phyloP scores from a whole-genome alignment of 2,329 filamentous ascomycete genomes.

The Trichoderma arundinaceum region DNA sequence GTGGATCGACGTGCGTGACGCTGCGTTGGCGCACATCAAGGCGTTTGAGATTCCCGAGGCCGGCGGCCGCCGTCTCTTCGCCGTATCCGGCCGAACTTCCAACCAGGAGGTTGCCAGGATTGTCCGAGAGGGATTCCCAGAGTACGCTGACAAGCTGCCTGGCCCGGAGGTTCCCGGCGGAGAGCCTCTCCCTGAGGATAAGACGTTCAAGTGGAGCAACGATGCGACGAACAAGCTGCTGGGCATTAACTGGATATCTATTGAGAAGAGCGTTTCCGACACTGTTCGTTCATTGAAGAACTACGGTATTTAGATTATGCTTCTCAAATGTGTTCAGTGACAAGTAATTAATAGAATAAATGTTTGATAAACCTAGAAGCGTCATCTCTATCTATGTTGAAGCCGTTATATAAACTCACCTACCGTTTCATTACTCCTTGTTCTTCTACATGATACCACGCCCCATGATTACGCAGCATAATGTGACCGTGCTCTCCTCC shows the following conservation, averaged over 20 bases:
- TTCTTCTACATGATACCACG: not conserved
- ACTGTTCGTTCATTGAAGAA: slow-evolving; percentile 66
- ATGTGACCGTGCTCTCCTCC: too few species aligned
- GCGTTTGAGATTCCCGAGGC: slow-evolving; percentile 57
- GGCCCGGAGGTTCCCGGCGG: slow-evolving; percentile 52
- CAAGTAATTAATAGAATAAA: not conserved
- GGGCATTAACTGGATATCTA: slow-evolving; percentile 64
- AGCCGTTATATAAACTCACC: not conserved
- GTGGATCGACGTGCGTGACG: slow-evolving; percentile 64
- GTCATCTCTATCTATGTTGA: slow-evolving; percentile 1
- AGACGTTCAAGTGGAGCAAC: slow-evolving; percentile 63
- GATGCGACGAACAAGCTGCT: slow-evolving; percentile 63
- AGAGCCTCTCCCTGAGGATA: slow-evolving; percentile 46
- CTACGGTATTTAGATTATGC: slow-evolving; percentile 39
- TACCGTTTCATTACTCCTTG: not conserved
- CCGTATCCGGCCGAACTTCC: slow-evolving; percentile 53
- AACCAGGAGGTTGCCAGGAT: slow-evolving; percentile 53
- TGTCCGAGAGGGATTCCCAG: slow-evolving; percentile 56
- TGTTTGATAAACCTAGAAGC: slow-evolving; percentile 1
- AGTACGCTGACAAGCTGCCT: slow-evolving; percentile 55
- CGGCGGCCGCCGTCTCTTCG: slow-evolving; percentile 58
- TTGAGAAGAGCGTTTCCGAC: slow-evolving; percentile 69
- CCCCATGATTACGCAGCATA: not conserved
- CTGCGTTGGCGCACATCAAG: slow-evolving; percentile 58
- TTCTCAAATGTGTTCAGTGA: not conserved